Evolutionary conservation across 2,329 filamentous ascomycete genomes (phyloP).

Genomic region (Monosporascus sp.): DNA sequence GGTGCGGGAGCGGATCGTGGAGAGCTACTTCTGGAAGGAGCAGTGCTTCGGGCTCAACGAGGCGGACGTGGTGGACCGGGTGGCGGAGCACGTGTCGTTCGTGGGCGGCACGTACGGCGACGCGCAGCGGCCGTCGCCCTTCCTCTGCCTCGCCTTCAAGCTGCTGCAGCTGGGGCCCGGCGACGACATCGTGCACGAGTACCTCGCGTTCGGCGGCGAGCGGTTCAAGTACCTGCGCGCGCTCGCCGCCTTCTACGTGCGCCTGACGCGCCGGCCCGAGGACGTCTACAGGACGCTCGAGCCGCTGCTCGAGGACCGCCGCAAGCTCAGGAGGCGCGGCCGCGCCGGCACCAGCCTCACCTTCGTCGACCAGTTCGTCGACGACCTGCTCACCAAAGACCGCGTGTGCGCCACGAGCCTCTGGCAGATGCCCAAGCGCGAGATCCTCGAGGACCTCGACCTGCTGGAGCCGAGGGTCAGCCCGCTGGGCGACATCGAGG

Average conservation of each 20-base stretch:
- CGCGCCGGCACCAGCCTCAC: constrained; percentile 71
- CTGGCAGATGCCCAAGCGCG: constrained; percentile 82
- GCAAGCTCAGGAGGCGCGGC: constrained; percentile 76
- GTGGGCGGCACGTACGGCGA: constrained; percentile 85
- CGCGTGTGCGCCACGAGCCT: constrained; percentile 86
- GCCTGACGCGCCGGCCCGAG: constrained; percentile 75
- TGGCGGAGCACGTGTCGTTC: constrained; percentile 73
- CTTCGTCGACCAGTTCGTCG: constrained; percentile 86
- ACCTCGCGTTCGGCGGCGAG: constrained; percentile 69
- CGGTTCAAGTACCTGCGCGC: constrained; percentile 84
- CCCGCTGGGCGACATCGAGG: constrained; percentile 73
- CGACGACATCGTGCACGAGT: constrained; percentile 73
- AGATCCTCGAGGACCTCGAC: constrained; percentile 82
- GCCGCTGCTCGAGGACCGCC: constrained; percentile 71
- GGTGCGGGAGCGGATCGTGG: constrained; percentile 89
- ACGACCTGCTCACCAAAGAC: constrained; percentile 84
- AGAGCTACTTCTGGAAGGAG: constrained; percentile 97
- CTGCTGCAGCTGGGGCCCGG: constrained; percentile 80
- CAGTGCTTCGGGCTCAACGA: constrained; percentile 95
- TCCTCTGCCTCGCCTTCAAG: constrained; percentile 92
- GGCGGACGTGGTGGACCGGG: constrained; percentile 77
- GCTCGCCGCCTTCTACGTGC: constrained; percentile 87
- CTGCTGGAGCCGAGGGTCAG: constrained; percentile 80
- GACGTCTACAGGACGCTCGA: constrained; percentile 78
- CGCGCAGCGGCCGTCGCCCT: constrained; percentile 82